Conservation (phyloP, 306 rosid species). For the Oemleria cerasiformis region DNA sequence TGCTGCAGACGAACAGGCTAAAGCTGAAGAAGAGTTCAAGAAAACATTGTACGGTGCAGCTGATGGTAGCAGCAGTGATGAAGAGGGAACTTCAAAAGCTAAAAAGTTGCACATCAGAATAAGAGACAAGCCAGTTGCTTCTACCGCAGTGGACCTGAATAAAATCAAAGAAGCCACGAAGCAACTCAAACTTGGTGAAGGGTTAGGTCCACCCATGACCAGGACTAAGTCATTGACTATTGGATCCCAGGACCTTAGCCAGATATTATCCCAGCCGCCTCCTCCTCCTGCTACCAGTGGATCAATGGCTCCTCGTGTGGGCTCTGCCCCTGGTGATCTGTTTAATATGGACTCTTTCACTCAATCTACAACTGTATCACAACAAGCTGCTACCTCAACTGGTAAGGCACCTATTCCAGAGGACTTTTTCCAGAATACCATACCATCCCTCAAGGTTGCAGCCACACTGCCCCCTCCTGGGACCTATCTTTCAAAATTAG, state of each 20-base stretch:
- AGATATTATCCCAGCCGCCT: conserved; percentile 50
- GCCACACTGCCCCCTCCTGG: conserved; percentile 83
- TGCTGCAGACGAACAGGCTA: conserved; percentile 73
- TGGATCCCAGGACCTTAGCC: conserved; percentile 74
- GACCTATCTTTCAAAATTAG: conserved; percentile 71
- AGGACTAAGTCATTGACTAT: conserved; percentile 67
- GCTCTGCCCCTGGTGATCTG: conserved; percentile 61
- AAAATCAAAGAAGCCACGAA: conserved; percentile 95
- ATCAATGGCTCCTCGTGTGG: conserved; percentile 38
- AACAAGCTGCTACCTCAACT: conserved; percentile 37
- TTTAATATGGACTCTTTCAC: conserved; percentile 57
- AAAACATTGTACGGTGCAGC: conserved; percentile 83
- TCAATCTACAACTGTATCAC: conserved; percentile 52
- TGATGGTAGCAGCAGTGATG: conserved; percentile 95
- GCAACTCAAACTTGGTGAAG: conserved; percentile 76
- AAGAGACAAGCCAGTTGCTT: conserved; percentile 72
- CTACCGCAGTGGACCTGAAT: conserved; percentile 80
- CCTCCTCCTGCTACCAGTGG: conserved; percentile 50
- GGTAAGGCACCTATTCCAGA: conserved; percentile 88
- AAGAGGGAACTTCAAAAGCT: conserved; percentile 79
- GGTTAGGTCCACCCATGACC: conserved; percentile 56
- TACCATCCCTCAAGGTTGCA: conserved; percentile 88
- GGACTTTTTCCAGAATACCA: conserved; percentile 94
- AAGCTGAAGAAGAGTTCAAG: conserved; percentile 97
- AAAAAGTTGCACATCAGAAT: conserved; percentile 79